Conservation (phyloP, 768 basidiomycete genomes). For the Mycena vulgaris region DNA sequence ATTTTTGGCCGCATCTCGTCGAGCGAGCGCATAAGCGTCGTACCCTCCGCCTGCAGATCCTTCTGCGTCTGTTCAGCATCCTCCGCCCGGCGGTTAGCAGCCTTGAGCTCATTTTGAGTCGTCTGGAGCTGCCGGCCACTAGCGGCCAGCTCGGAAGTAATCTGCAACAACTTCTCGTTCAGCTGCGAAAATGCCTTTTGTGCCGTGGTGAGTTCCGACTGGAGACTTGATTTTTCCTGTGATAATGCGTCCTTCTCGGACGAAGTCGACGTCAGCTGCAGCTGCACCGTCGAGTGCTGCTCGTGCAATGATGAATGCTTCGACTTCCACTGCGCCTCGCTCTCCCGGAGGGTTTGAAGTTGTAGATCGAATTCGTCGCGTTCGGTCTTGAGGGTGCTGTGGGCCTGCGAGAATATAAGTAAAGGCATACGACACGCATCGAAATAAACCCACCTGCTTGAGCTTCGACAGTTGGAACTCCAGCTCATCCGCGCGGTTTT, state of each 20-base stretch:
- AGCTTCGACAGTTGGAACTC: slow-evolving; percentile 87
- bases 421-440: background rate
- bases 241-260: slow-evolving; percentile 63
- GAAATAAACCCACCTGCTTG: slow-evolving; percentile 67
- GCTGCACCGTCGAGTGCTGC: slow-evolving; percentile 55
- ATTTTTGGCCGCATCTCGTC: slow-evolving; percentile 92
- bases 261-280: slow-evolving; percentile 60
- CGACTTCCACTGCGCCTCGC: slow-evolving; percentile 63
- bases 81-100: slow-evolving; percentile 77
- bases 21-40: slow-evolving; percentile 82
- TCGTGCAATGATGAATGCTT: slow-evolving; percentile 65
- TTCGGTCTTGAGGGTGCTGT: slow-evolving; percentile 72
- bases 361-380: slow-evolving; percentile 69
- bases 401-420: slow-evolving; percentile 38
- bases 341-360: slow-evolving; percentile 56
- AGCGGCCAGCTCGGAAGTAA: slow-evolving; percentile 67
- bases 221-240: slow-evolving; percentile 66
- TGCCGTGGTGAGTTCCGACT: slow-evolving; percentile 62
- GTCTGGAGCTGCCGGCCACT: slow-evolving; percentile 72
- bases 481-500: slow-evolving; percentile 86
- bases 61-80: slow-evolving; percentile 81
- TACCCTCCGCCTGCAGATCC: slow-evolving; percentile 84
- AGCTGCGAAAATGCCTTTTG: slow-evolving; percentile 66
- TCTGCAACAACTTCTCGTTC: slow-evolving; percentile 71
- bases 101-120: slow-evolving; percentile 76